Conservation (phyloP, 306 rosid species). For the Psophocarpus tetragonolobus region DNA sequence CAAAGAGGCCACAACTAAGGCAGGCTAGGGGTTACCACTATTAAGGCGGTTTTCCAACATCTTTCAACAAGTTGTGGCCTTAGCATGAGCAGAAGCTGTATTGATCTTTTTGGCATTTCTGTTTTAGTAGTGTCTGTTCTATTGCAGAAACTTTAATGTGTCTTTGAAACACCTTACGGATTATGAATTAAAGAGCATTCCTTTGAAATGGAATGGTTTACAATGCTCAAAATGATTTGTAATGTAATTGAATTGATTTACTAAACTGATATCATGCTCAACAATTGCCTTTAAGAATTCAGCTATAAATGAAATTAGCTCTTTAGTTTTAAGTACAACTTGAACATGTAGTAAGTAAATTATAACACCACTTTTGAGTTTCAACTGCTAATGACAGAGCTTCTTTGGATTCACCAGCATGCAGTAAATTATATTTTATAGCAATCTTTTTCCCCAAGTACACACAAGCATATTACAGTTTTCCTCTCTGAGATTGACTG, state of each 20-base stretch:
- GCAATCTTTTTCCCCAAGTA: background rate
- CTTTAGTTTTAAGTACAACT: background rate
- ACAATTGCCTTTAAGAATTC: slow-evolving; percentile 16
- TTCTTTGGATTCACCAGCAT: slow-evolving; percentile 13
- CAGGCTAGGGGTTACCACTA: too few species aligned
- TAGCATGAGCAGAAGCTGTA: background rate
- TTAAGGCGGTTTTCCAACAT: too few species aligned
- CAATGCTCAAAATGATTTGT: background rate
- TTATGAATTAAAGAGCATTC: background rate
- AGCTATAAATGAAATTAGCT: background rate
- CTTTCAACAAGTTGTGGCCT: background rate
- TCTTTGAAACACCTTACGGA: background rate
- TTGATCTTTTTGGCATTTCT: background rate
- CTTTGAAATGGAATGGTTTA: background rate
- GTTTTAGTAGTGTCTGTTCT: background rate
- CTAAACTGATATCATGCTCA: background rate
- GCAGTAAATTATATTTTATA: background rate
- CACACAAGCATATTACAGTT: background rate
- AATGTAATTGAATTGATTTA: background rate
- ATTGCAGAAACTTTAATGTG: background rate
- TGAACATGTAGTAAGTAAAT: background rate
- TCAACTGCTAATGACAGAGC: background rate
- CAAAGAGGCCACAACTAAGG: too few species aligned
- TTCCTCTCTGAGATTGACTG: background rate
- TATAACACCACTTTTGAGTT: background rate